Evolutionary conservation across 1,139 yeast genomes (phyloP), one percentile per base, ranked within the genome.

Genomic region (Spencermartinsiella ligniputridi): DNA sequence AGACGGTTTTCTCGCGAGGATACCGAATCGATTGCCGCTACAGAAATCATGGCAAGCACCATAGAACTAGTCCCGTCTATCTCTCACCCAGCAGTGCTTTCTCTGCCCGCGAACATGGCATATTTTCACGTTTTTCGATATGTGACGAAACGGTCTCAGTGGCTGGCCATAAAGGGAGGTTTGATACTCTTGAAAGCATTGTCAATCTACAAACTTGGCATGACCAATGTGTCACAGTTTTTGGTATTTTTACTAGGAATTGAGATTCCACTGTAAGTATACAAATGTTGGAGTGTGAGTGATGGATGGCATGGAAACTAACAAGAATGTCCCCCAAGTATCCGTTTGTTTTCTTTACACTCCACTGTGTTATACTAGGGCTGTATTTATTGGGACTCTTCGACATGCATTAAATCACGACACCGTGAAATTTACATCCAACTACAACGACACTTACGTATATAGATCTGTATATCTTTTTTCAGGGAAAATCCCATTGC

Each of bases 201-300:
- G 8, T 27, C 32, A 5, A 9, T 27, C 8, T 27, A 27, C 15
- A 6, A 15, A 27, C 32, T 27, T 27, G 32, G 32, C 32, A 27
- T n/a, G 15, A 27, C 8, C 32, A 5, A 15, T n/a, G 8, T 9
- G 15, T 27, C 32, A 21, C 42, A 39, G 37, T 12, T 45, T 11
- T 25, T 45, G 15, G 12, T 38, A 2, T 33, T 45, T 12, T 24
- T 45, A n/a, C 22, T 39, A n/a, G 48, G 48, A 8, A 33, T 45
- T 27, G 48, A 45, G 22, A 21, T 46, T 3, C 48, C 49, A 13
- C 15, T 44, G 43, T 40, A 37, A 25, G 43, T 40, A 35, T 34
- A 18, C 8, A n/a, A n/a, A n/a, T n/a, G n/a, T n/a, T n/a, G n/a
- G n/a, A n/a, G n/a, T n/a, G n/a, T n/a, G n/a, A n/a, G n/a, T n/a